phyloP scores from a whole-genome alignment of 805 yeast species.

The Hanseniaspora thailandica region DNA sequence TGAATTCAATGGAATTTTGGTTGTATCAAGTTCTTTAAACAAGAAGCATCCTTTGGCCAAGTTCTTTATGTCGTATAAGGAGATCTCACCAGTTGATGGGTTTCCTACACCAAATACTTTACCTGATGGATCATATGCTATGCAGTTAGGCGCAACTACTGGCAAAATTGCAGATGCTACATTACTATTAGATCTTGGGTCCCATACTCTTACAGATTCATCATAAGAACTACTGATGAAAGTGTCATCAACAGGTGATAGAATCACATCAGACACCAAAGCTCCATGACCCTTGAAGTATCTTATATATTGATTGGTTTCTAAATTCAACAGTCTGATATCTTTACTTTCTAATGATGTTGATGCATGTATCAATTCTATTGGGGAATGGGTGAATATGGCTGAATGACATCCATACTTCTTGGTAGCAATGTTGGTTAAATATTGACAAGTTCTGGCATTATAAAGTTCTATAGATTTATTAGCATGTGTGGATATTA shows the following conservation, averaged over 20 bases:
- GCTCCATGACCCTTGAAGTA: slow-evolving; percentile 82
- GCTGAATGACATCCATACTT: slow-evolving; percentile 90
- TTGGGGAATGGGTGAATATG: slow-evolving; percentile 62
- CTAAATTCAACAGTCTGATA: slow-evolving; percentile 62
- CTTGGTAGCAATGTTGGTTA: slow-evolving; percentile 63
- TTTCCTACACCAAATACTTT: slow-evolving; percentile 62
- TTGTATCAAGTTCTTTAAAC: slow-evolving; percentile 31
- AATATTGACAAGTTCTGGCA: slow-evolving; percentile 52
- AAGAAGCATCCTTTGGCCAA: slow-evolving; percentile 49
- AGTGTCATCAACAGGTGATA: slow-evolving; percentile 56
- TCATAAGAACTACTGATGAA: slow-evolving; percentile 63
- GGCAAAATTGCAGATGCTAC: slow-evolving; percentile 43
- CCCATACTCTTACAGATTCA: slow-evolving; percentile 79
- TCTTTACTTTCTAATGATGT: slow-evolving; percentile 60
- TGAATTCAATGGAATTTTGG: slow-evolving; percentile 22
- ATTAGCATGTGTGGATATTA: slow-evolving; percentile 67
- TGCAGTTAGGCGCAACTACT: slow-evolving; percentile 41
- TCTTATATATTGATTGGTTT: slow-evolving; percentile 66
- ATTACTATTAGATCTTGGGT: slow-evolving; percentile 53
- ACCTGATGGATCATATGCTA: slow-evolving; percentile 78
- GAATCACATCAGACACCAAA: slow-evolving; percentile 58
- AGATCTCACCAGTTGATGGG: slow-evolving; percentile 34
- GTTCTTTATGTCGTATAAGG: slow-evolving; percentile 50
- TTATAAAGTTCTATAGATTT: slow-evolving; percentile 79
- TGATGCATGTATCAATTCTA: slow-evolving; percentile 69